phyloP scores from a whole-genome alignment of 2,329 filamentous ascomycete genomes.

The Neopestalotiopsis rosae region DNA sequence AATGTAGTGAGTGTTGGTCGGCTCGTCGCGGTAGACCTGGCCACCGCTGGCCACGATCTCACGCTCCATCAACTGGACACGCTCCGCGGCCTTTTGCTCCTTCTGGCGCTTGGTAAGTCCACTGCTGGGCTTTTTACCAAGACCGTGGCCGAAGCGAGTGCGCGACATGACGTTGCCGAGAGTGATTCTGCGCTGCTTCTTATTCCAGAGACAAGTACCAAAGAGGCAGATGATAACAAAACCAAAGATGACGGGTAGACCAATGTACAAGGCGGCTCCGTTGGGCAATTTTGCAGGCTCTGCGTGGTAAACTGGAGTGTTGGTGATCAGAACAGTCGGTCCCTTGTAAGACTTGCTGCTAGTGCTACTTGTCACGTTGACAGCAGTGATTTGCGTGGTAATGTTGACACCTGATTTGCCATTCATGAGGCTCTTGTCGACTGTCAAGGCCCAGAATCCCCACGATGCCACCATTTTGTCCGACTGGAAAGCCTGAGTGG shows the following conservation, averaged over 20 bases:
- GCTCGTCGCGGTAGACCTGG: conserved; percentile 43
- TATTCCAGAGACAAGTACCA: conserved; percentile 63
- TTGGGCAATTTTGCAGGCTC: conserved; percentile 37
- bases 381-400: conserved; percentile 50
- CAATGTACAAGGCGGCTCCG: conserved; percentile 55
- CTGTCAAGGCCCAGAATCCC: conserved; percentile 55
- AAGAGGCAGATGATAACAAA: conserved; percentile 53
- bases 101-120: conserved; percentile 37
- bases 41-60: conserved; percentile 34
- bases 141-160: conserved; percentile 49
- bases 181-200: conserved; percentile 53
- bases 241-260: conserved; percentile 55
- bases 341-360: conserved; percentile 40
- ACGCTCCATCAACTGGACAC: conserved; percentile 51
- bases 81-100: conserved; percentile 37
- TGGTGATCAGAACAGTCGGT: conserved; percentile 48
- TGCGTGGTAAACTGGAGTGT: conserved; percentile 38
- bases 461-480: conserved; percentile 43
- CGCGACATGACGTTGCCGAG: conserved; percentile 59
- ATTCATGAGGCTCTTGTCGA: conserved; percentile 44
- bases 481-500: conserved; percentile 42
- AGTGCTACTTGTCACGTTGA: conserved; percentile 35
- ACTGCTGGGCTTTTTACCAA: conserved; percentile 39
- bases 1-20: conserved; percentile 22
- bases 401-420: conserved; percentile 50